Evolutionary conservation across 805 yeast species (phyloP), one percentile per base, ranked within the genome.

Genomic region (Lachancea sp.): DNA sequence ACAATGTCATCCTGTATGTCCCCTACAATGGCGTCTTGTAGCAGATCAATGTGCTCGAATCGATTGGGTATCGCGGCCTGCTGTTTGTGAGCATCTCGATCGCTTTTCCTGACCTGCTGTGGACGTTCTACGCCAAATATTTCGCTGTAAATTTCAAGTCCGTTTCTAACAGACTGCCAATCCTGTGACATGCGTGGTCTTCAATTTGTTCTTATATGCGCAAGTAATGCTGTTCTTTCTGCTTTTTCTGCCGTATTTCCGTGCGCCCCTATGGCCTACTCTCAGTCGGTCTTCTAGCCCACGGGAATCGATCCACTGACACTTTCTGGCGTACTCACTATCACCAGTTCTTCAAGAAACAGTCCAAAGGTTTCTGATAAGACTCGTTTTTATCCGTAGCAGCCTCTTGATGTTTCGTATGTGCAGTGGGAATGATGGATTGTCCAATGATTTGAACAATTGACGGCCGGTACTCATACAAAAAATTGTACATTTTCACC

Each of bases 101-200:
- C 13, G 15, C 31, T 13, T 29, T 29, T 29, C 5, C 31, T 29
- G 31, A 25, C 31, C 5, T 35, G 22, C 8, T 31, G 16, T 8
- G 50, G 52, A 38, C 65, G 51, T 32, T 56, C 53, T 16, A 57
- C 47, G 16, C 63, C 65, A 42, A 59, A 61, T 1, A 59, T 55
- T 25, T 61, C 61, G 9, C 56, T 45, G 45, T 49, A 59, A n/a
- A 56, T 42, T 15, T 52, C 47, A 20, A 48, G 47, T 31, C 59
- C 41, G 17, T 20, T 34, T 15, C n/a, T 36, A 19, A 33, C 27
- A 15, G 37, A 30, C 26, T 27, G 30, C 13, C 31, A 32, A 25
- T 32, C 42, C 25, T 38, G 33, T 32, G 46, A 17, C 46, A 43
- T 43, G 29, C 29, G 36, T 15, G 13, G n/a, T 22, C 25, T 22